These are phyloP conservation scores for Vicia sativa DNA, from an alignment of 306 rosid species.

Conservation along the genomic window DNA sequence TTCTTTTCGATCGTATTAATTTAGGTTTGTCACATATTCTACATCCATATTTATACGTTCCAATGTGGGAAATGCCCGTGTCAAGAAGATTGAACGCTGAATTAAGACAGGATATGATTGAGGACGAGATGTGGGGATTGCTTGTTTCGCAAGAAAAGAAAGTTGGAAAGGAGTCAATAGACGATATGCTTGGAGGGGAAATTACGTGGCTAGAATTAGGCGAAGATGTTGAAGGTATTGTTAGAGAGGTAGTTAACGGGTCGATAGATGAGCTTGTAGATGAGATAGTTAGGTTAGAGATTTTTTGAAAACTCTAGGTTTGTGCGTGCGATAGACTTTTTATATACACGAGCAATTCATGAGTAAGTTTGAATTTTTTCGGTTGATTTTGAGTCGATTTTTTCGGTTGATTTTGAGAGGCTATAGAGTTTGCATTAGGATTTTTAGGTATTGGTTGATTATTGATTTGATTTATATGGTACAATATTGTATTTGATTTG, in stretches of 20 bases:
- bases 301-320: slow-evolving; percentile 42
- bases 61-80: slow-evolving; percentile 54
- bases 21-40: slow-evolving; percentile 58
- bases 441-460: slow-evolving; percentile 40
- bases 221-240: slow-evolving; percentile 62
- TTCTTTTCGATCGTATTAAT: slow-evolving; percentile 78
- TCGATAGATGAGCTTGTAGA: slow-evolving; percentile 65
- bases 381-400: slow-evolving; percentile 41
- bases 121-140: slow-evolving; percentile 75
- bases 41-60: slow-evolving; percentile 54
- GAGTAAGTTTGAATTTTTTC: slow-evolving; percentile 43
- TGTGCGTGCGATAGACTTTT: slow-evolving; percentile 27
- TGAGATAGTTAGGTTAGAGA: slow-evolving; percentile 55
- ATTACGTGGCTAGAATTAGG: slow-evolving; percentile 61
- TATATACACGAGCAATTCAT: slow-evolving; percentile 27
- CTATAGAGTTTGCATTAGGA: slow-evolving; percentile 34
- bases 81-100: slow-evolving; percentile 57
- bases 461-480: slow-evolving; percentile 52
- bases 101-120: slow-evolving; percentile 50
- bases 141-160: slow-evolving; percentile 65
- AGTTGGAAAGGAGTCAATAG: slow-evolving; percentile 42
- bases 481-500: slow-evolving; percentile 24
- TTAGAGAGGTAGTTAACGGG: slow-evolving; percentile 61
- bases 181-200: slow-evolving; percentile 53
- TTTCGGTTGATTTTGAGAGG: slow-evolving; percentile 30